Percentiles rank a stretch among this genome's conserved stretches.
These are phyloP conservation scores for Chamaecyparis obtusa DNA, from an alignment of 75 land plant species.

Conservation along the genomic window DNA sequence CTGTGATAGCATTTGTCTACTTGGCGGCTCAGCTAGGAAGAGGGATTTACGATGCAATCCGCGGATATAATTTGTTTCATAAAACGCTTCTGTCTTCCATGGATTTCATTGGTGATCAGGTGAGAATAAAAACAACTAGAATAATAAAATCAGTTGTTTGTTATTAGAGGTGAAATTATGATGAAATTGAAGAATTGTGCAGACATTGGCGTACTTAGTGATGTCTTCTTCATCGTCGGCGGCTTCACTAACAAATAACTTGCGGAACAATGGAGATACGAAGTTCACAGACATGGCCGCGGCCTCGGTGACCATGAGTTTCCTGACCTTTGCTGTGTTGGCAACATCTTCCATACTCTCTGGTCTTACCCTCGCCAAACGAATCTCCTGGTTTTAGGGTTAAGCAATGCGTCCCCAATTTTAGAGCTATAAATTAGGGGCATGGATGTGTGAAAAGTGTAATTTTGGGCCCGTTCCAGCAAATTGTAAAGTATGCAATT, in stretches of 20 bases:
- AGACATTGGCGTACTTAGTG: background rate
- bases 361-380: background rate
- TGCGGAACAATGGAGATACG: background rate
- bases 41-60: background rate
- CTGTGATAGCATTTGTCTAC: background rate
- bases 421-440: no score
- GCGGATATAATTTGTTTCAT: background rate
- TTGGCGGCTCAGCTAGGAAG: background rate
- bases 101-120: conserved; percentile 8
- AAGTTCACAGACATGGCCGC: background rate
- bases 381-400: background rate
- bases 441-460: no score
- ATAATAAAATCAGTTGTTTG: no score
- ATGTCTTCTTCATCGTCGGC: background rate
- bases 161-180: background rate
- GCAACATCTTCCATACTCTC: background rate
- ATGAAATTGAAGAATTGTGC: background rate
- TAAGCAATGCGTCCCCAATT: background rate
- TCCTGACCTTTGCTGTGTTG: background rate
- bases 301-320: conserved; percentile 3
- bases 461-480: no score
- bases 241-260: background rate
- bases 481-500: no score
- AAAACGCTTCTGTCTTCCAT: background rate
- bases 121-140: background rate